phyloP scores from a whole-genome alignment of 306 rosid genomes.

The Malus sieversii region DNA sequence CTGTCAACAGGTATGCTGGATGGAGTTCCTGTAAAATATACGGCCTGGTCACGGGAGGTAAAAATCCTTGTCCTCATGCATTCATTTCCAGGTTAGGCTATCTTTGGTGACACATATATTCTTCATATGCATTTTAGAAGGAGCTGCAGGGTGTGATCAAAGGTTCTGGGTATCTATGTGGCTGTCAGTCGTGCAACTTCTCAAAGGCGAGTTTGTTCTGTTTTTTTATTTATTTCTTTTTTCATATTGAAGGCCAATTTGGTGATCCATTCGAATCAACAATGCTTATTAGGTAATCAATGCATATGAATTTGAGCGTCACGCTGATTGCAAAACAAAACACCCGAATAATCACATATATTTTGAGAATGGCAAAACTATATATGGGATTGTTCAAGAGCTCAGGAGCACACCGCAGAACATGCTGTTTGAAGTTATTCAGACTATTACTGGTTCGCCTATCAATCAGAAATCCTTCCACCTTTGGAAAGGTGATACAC shows the following conservation, averaged over 20 bases:
- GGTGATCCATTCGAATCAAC: not conserved
- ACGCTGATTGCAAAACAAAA: conserved; percentile 77
- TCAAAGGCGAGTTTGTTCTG: conserved; percentile 45
- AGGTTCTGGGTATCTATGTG: conserved; percentile 70
- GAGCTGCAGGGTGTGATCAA: conserved; percentile 65
- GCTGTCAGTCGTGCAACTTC: conserved; percentile 55
- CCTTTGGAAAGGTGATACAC: conserved; percentile 54
- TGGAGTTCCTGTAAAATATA: conserved; percentile 76
- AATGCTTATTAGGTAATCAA: conserved; percentile 48
- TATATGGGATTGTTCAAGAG: conserved; percentile 77
- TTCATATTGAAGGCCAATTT: not conserved
- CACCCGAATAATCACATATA: conserved; percentile 82
- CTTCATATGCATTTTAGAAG: conserved; percentile 56
- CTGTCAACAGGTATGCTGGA: conserved; percentile 84
- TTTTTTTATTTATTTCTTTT: not conserved
- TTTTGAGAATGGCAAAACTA: conserved; percentile 77
- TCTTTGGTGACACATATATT: conserved; percentile 40
- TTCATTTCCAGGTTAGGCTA: conserved; percentile 33
- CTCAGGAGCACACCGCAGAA: conserved; percentile 70
- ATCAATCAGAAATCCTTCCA: conserved; percentile 70
- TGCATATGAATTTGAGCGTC: conserved; percentile 79
- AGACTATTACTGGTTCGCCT: conserved; percentile 65
- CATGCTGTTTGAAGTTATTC: conserved; percentile 64
- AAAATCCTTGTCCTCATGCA: conserved; percentile 35
- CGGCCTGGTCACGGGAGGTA: conserved; percentile 83